A percentile compares a stretch with the other conserved stretches of the same genome.
phyloP scores from a whole-genome alignment of 2,329 filamentous ascomycete genomes.

The Coniochaeta sp. region DNA sequence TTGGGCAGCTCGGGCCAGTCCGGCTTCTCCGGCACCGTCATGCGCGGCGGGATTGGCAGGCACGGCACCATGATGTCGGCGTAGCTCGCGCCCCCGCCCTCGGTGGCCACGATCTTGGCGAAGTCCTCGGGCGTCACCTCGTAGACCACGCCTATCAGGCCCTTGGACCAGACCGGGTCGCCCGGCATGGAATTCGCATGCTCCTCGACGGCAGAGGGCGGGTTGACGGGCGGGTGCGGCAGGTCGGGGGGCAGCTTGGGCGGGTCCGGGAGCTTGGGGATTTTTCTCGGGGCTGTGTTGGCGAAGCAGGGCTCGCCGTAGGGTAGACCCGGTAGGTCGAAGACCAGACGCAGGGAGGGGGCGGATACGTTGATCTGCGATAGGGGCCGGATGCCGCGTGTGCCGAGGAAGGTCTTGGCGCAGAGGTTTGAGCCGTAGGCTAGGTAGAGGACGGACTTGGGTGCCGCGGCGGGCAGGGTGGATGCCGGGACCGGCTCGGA shows the following conservation, averaged over 20 bases:
- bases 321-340: slow-evolving; percentile 78
- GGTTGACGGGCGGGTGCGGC: slow-evolving; percentile 14
- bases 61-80: slow-evolving; percentile 76
- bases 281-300: slow-evolving; percentile 60
- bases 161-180: slow-evolving; percentile 62
- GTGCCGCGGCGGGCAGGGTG: slow-evolving; percentile 11
- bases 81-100: slow-evolving; percentile 83
- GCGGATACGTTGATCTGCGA: slow-evolving; percentile 76
- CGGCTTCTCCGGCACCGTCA: slow-evolving; percentile 57
- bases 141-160: slow-evolving; percentile 88
- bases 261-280: slow-evolving; percentile 28
- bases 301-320: slow-evolving; percentile 91
- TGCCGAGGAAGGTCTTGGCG: slow-evolving; percentile 69
- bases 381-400: slow-evolving; percentile 71
- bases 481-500: slow-evolving; percentile 14
- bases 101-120: slow-evolving; percentile 77
- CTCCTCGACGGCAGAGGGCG: neutral
- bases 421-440: slow-evolving; percentile 91
- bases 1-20: slow-evolving; percentile 40
- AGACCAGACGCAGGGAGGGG: slow-evolving; percentile 69
- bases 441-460: slow-evolving; percentile 62
- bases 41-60: slow-evolving; percentile 53
- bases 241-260: slow-evolving; percentile 21
- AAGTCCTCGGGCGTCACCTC: slow-evolving; percentile 83
- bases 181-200: slow-evolving; percentile 21